Conservation (phyloP, 768 basidiomycete species). For the Mrakia frigida region DNA sequence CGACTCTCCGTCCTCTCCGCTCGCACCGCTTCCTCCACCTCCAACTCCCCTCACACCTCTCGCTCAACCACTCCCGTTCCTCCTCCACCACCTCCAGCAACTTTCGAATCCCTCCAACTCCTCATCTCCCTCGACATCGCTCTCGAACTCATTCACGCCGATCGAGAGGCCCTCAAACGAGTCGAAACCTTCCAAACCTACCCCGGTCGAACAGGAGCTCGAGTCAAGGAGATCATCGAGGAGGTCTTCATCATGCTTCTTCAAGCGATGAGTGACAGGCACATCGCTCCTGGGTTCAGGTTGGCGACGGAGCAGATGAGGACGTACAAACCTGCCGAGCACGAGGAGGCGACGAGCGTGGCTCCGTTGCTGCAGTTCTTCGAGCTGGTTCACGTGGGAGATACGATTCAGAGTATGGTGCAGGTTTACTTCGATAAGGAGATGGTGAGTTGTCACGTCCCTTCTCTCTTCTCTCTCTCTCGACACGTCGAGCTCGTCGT, state of each 20-base stretch:
- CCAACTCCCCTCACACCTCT: slow-evolving; percentile 30
- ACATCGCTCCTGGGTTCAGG: slow-evolving; percentile 73
- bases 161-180: slow-evolving; percentile 84
- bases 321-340: slow-evolving; percentile 81
- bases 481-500: background rate
- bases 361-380: slow-evolving; percentile 95
- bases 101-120: slow-evolving; percentile 65
- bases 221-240: slow-evolving; percentile 87
- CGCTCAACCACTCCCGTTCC: background rate
- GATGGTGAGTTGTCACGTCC: slow-evolving; percentile 52
- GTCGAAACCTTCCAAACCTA: slow-evolving; percentile 85
- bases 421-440: slow-evolving; percentile 99
- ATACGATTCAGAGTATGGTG: slow-evolving; percentile 95
- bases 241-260: slow-evolving; percentile 85
- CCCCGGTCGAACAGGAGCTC: slow-evolving; percentile 77
- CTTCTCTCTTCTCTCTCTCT: background rate
- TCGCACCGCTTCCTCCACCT: slow-evolving; percentile 32
- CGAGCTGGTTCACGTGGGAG: slow-evolving; percentile 92
- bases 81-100: slow-evolving; percentile 21
- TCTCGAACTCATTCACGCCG: slow-evolving; percentile 84
- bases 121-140: slow-evolving; percentile 87
- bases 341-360: slow-evolving; percentile 71
- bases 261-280: slow-evolving; percentile 67
- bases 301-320: slow-evolving; percentile 84
- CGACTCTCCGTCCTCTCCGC: slow-evolving; percentile 34